Evolutionary conservation across 2,329 filamentous ascomycete genomes (phyloP), one percentile per base, ranked within the genome.

Genomic region (Pseudopyrenochaeta lycopersici): DNA sequence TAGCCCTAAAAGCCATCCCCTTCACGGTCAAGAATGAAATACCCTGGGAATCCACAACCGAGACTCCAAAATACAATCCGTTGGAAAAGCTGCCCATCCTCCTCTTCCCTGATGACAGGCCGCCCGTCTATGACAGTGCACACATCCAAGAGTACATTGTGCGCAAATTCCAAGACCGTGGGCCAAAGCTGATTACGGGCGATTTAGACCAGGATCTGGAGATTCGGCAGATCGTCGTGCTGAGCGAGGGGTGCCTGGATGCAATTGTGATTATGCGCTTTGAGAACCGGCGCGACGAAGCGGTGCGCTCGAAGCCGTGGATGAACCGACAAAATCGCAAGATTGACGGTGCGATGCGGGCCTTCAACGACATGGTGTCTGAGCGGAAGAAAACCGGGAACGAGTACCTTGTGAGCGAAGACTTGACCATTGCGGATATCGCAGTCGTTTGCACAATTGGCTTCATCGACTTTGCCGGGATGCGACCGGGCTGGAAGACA

Each of bases 11-110:
- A 59, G 41, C 47, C 49, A 73, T 80, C 18, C 73, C 76, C 2
- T 79, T 79, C 67, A 60, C 50, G 1, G 67, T 80, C 27, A 64
- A 76, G 40, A 78, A 75, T 31, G 77, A 79, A 66, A 76, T 80
- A 1, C 77, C 76, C 0, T 79, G 77, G 77, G 70, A 79, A 62
- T 63, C 58, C 15, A 71, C 70, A 3, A 79, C 77, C 1, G 47
- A 73, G 41, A 78, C 73, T 11, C 74, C 75, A 1, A 52, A 64
- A 33, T 70, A 77, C 69, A 78, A 78, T 33, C 77, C 77, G 0
- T 56, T 78, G 4, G 76, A 78, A 33, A 77, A 78, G 44, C 67
- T 78, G 0, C 75, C 76, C 0, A 71, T 78, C 2, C 56, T 78
- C 6, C 63, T 79, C 46, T 62, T 72, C 23, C 60, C 56, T 1